phyloP scores from a whole-genome alignment of 192 early-diverging fungal genomes.

The Coemansia reversa region DNA sequence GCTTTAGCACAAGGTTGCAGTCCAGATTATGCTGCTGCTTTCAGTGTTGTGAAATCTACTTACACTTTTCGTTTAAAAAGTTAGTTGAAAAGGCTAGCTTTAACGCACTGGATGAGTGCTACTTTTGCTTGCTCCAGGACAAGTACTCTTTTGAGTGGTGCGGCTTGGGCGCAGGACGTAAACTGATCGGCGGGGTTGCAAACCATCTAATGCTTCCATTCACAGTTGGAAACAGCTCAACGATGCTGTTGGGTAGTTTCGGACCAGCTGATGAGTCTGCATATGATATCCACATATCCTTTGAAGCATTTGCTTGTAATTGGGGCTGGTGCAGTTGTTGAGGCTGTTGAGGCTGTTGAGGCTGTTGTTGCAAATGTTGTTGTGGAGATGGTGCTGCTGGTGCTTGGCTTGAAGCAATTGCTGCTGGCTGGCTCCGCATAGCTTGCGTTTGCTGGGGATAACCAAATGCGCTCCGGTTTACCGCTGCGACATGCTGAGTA shows the following conservation, averaged over 20 bases:
- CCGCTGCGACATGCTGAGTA: constrained; percentile 3
- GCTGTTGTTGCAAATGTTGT: not conserved
- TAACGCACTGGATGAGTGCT: too few relatives aligned
- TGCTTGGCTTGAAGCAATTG: not conserved
- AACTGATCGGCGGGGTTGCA: constrained; percentile 32
- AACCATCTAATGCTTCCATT: constrained; percentile 44
- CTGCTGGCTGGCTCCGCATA: not conserved
- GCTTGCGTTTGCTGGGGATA: not conserved
- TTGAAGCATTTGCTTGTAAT: constrained; percentile 4
- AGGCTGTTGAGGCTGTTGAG: too few relatives aligned
- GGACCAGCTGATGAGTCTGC: constrained; percentile 12
- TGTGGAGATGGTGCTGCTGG: not conserved
- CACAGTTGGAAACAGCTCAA: constrained; percentile 35
- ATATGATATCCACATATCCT: constrained; percentile 18
- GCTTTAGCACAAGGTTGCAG: too few relatives aligned
- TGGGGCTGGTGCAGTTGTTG: constrained; percentile 7
- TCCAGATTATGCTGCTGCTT: too few relatives aligned
- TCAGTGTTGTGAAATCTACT: too few relatives aligned
- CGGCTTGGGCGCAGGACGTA: not conserved
- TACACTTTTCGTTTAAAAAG: too few relatives aligned
- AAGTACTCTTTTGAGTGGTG: constrained; percentile 35
- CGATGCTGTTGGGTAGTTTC: constrained; percentile 31
- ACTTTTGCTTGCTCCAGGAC: constrained; percentile 22
- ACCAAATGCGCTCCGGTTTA: too few relatives aligned
- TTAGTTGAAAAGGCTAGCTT: too few relatives aligned